A percentile compares a stretch with the other conserved stretches of the same genome.
These are phyloP conservation scores for Chlamydomonas eustigma DNA, from an alignment of 139 green algal genomes.

Conservation along the genomic window DNA sequence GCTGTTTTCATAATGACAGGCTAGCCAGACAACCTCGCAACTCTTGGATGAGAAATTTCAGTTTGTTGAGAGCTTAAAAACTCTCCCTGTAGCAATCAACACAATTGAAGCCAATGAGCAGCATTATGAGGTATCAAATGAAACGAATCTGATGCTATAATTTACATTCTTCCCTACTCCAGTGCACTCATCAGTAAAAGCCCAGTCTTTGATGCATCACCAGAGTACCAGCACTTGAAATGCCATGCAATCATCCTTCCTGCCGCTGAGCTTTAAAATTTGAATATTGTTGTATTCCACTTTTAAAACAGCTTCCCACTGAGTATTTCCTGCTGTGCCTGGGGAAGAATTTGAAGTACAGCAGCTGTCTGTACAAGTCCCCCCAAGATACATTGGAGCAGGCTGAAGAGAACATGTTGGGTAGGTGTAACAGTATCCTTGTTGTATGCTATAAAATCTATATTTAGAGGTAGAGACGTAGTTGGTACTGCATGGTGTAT, in stretches of 20 bases:
- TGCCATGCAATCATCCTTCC: too few relatives aligned
- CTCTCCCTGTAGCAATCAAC: conserved; percentile 77
- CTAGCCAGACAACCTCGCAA: not conserved
- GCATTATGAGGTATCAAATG: conserved; percentile 73
- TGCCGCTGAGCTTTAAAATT: not conserved
- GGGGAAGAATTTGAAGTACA: conserved; percentile 91
- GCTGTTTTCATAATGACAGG: too few relatives aligned
- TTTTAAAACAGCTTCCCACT: conserved; percentile 74
- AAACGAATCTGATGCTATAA: not conserved
- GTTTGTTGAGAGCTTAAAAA: conserved; percentile 74
- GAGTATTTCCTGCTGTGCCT: conserved; percentile 88
- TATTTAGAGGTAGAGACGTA: too few relatives aligned
- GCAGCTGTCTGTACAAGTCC: conserved; percentile 75
- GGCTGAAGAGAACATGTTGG: conserved; percentile 90
- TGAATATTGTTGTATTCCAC: not conserved
- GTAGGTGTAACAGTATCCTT: too few relatives aligned
- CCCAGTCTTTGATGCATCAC: not conserved
- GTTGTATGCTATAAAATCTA: too few relatives aligned
- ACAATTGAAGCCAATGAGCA: conserved; percentile 87
- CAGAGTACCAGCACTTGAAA: not conserved
- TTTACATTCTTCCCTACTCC: not conserved
- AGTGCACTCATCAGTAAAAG: not conserved
- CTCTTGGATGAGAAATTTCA: conserved; percentile 29
- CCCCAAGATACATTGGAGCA: conserved; percentile 58
- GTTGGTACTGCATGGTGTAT: too few relatives aligned